Base-by-base conservation (phyloP, 768 basidiomycete species). In the Mycena venus region DNA sequence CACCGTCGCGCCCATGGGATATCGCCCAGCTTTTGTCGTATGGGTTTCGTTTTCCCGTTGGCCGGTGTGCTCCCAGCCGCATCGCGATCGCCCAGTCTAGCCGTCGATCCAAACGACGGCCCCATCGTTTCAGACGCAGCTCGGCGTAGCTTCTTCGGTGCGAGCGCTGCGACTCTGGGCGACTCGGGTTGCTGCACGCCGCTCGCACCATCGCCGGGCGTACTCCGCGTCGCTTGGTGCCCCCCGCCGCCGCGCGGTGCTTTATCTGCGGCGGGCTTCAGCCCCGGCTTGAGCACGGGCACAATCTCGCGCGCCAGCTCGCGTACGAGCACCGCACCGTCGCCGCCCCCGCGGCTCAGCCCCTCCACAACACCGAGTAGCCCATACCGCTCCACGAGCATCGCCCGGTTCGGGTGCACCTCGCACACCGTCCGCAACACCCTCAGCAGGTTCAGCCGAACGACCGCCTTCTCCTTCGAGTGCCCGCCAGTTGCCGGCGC, bases 251-350 rank as follows among this genome's bases (percentile, higher is more conserved):
- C 75, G 23, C 72, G 69, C 60, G 79, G 23, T 11, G 49, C 81
- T 44, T 81, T 86, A 25, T 81, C 76, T 4, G 78, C 78, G 0
- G 83, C 85, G 14, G 93, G 93, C 80, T 87, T 91, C 78, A 95
- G 82, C 8, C 89, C 95, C 3, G 95, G 94, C 42, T 90, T 90
- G 51, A 96, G 87, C 0, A 92, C 89, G 0, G 95, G 95, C 27
- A 95, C 86, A 71, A 96, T 95, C 83, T 96, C 95, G 77, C 93
- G 89, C 23, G 96, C 96, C 55, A 98, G 84, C 82, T 99, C 95
- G 70, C 95, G 88, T 21, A 98, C 96, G 32, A 99, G 89, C 21
- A 99, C 94, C 0, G 98, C 97, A 15, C 92, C 94, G 81, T 99
- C 98, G 14, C 86, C 86, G 12, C 86, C 86, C 61, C 93, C 92